A percentile compares a stretch with the other conserved stretches of the same genome.
phyloP scores from a whole-genome alignment of 2,329 filamentous ascomycete genomes.

The Neofusicoccum laricinum region DNA sequence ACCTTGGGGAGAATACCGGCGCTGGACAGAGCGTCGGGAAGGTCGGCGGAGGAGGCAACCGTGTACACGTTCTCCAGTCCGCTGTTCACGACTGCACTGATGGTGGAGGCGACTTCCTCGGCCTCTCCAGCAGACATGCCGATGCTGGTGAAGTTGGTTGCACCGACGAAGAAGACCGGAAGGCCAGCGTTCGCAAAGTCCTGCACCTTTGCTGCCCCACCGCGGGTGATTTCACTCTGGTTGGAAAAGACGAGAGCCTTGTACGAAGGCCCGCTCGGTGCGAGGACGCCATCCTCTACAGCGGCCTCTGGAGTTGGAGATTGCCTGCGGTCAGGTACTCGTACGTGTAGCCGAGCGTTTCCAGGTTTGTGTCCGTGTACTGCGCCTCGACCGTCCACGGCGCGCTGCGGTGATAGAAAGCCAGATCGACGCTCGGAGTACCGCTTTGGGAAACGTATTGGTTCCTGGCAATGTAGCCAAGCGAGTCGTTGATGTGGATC shows the following conservation, averaged over 20 bases:
- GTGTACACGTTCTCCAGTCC: slow-evolving; percentile 33
- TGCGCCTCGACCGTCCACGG: slow-evolving; percentile 17
- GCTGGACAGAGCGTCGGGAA: slow-evolving; percentile 30
- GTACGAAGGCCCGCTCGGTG: slow-evolving; percentile 37
- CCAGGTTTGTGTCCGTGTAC: slow-evolving; percentile 21
- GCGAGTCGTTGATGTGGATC: slow-evolving; percentile 35
- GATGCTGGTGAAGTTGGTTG: slow-evolving; percentile 15
- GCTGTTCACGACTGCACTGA: background rate
- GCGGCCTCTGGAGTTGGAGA: slow-evolving; percentile 39
- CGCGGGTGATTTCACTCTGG: slow-evolving; percentile 34
- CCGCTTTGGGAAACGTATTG: slow-evolving; percentile 41
- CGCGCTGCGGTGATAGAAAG: slow-evolving; percentile 34
- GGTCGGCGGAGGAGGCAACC: slow-evolving; percentile 26
- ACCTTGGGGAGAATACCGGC: slow-evolving; percentile 34
- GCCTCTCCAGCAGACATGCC: background rate
- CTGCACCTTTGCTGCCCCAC: slow-evolving; percentile 32
- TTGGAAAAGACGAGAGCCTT: slow-evolving; percentile 43
- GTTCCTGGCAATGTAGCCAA: slow-evolving; percentile 39
- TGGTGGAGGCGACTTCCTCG: background rate
- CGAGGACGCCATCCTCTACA: slow-evolving; percentile 38
- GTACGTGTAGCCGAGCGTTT: slow-evolving; percentile 36
- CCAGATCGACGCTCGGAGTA: slow-evolving; percentile 41
- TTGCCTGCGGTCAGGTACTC: slow-evolving; percentile 48
- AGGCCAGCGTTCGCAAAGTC: slow-evolving; percentile 39
- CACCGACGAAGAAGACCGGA: slow-evolving; percentile 40